These are phyloP conservation scores for Termitomyces eurrhizus DNA, from an alignment of 768 basidiomycete genomes.

Conservation along the genomic window DNA sequence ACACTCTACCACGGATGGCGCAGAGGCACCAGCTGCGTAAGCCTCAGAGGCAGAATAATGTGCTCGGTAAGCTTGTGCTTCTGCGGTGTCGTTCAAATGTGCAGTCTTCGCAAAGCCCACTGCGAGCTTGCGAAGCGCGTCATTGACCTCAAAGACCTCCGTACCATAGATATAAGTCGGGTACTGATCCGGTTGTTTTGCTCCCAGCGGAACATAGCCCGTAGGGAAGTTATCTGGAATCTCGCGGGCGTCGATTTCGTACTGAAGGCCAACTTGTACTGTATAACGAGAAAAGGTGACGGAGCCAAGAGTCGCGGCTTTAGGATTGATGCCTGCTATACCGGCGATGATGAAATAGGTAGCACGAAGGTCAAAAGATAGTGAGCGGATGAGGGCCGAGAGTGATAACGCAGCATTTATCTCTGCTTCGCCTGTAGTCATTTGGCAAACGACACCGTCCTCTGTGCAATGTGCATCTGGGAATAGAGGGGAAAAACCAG, in stretches of 20 bases:
- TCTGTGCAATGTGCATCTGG: not conserved
- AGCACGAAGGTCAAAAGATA: not conserved
- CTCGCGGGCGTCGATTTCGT: conserved; percentile 13
- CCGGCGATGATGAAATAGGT: not conserved
- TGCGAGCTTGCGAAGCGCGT: conserved; percentile 7
- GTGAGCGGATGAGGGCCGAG: not conserved
- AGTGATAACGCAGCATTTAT: not conserved
- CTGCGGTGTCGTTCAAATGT: not conserved
- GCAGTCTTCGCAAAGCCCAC: conserved; percentile 1
- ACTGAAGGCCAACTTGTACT: conserved; percentile 11
- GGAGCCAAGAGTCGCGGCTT: conserved; percentile 6
- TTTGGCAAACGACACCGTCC: not conserved
- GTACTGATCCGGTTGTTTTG: conserved; percentile 4
- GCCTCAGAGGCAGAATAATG: not conserved
- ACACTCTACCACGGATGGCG: conserved; percentile 12
- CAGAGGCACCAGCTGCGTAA: conserved; percentile 1
- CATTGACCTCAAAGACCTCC: conserved; percentile 13
- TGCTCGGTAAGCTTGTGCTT: not conserved
- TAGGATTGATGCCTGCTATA: not conserved
- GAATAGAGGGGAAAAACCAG: not conserved
- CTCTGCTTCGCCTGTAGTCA: not conserved
- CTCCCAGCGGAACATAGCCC: conserved; percentile 11
- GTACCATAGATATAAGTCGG: conserved; percentile 10
- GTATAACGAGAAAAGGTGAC: conserved; percentile 12
- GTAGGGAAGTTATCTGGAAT: conserved; percentile 8